A percentile compares a stretch with the other conserved stretches of the same genome.
These are phyloP conservation scores for Bonia amplexicaulis DNA, from an alignment of 176 grass and related monocot genomes.

Conservation along the genomic window DNA sequence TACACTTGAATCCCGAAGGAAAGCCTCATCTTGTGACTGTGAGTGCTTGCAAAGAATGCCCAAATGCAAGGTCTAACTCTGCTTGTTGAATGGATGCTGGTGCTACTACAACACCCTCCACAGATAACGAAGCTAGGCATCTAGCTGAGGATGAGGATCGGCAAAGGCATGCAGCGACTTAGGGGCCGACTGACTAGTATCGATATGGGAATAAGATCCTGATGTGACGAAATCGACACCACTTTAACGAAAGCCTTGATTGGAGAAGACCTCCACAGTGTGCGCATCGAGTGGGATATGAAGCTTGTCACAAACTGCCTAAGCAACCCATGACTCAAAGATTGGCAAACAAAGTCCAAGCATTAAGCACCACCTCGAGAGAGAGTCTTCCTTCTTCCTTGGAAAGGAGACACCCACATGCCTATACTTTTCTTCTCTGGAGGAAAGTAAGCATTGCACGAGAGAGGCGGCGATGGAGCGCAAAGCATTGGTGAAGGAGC, in stretches of 20 bases:
- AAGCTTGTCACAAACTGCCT: background rate
- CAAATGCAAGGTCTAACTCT: background rate
- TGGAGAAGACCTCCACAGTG: background rate
- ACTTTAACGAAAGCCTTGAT: background rate
- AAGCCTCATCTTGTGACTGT: too few relatives aligned
- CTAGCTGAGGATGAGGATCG: background rate
- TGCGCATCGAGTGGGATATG: background rate
- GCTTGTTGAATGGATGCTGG: background rate
- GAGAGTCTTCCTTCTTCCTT: too few relatives aligned
- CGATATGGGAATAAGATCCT: background rate
- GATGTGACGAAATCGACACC: too few relatives aligned
- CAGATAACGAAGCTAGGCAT: background rate
- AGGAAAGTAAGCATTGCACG: too few relatives aligned
- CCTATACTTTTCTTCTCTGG: too few relatives aligned
- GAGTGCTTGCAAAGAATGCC: too few relatives aligned
- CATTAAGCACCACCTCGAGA: background rate
- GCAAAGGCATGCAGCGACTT: background rate
- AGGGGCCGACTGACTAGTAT: background rate
- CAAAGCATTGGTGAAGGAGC: too few relatives aligned
- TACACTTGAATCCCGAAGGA: too few relatives aligned
- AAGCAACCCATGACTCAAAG: fast-evolving
- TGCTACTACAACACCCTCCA: too few relatives aligned
- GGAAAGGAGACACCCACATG: too few relatives aligned
- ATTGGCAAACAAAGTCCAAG: background rate
- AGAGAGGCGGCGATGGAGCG: too few relatives aligned